Evolutionary conservation across 2,329 filamentous ascomycete genomes (phyloP), one percentile per base, ranked within the genome.

Genomic region (Epichloe coenophiala): DNA sequence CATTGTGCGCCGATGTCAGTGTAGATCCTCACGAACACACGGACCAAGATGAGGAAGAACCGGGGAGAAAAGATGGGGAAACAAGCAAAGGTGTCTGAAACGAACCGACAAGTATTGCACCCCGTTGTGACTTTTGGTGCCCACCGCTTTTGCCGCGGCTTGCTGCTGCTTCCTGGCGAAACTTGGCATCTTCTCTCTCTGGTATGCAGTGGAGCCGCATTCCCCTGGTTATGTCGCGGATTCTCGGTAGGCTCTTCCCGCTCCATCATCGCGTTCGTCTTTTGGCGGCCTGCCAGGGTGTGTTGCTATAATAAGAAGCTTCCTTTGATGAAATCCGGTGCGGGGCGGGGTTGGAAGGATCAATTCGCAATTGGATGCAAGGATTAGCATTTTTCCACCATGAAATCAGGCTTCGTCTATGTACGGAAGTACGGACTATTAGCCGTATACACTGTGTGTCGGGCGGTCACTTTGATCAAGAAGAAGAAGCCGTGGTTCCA

Each of bases 101-200:
- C 49, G 49, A 35, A 51, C 49, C 49, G 49, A 38, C 49, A 51
- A 42, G 49, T 51, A 27, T 44, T 51, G 49, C 49, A 51, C n/a
- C 49, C 49, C 33, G 49, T 47, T 33, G 31, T 43, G 21, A 51
- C 38, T 33, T 48, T 51, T 9, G 49, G 43, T 23, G 49, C 49
- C 49, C 49, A 51, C 11, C 49, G 49, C 23, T 48, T 51, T 21
- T 51, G 44, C 17, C 49, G 38, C 5, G 44, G 49, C 40, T 40
- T 27, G 23, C 23, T 27, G 39, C 19, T 47, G 27, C 11, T 36
- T 19, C 13, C 37, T 15, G 46, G 6, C 17, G 37, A 2, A 33
- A 37, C 13, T 37, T 48, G 46, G 15, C 37, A 41, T 41, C 15
- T 40, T 35, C 12, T 12, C 37, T 15, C 27, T 5, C 3, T 3